Conservation (phyloP, 352 stramenopile species). For the Globisporangium canariense region DNA sequence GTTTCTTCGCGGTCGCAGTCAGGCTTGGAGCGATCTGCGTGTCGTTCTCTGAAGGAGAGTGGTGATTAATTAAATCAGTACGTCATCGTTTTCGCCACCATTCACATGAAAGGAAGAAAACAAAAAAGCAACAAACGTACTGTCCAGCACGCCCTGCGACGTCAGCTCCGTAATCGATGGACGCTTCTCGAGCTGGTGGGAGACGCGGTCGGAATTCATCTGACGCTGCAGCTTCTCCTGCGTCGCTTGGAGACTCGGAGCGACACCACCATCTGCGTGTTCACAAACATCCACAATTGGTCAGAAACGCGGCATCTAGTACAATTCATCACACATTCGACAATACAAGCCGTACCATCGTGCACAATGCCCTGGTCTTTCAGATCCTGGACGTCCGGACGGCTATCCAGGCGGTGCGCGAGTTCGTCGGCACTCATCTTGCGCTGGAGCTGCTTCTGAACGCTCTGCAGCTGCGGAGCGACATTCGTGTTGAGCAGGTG, state of each 20-base stretch:
- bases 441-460: slow-evolving; percentile 73
- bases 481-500: slow-evolving; percentile 57
- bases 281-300: neutral
- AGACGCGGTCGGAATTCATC: slow-evolving; percentile 70
- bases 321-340: too few species aligned
- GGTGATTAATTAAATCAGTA: neutral
- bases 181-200: slow-evolving; percentile 68
- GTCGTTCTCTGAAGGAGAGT: slow-evolving; percentile 35
- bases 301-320: neutral
- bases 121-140: slow-evolving; percentile 17
- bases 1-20: slow-evolving; percentile 70
- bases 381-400: slow-evolving; percentile 72
- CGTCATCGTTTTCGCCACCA: neutral
- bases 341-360: slow-evolving; percentile 26
- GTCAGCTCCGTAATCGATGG: slow-evolving; percentile 58
- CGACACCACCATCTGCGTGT: slow-evolving; percentile 46
- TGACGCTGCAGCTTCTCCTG: slow-evolving; percentile 74
- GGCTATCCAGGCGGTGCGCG: slow-evolving; percentile 55
- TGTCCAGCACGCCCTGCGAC: slow-evolving; percentile 57
- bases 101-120: neutral
- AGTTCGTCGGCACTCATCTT: slow-evolving; percentile 77
- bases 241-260: slow-evolving; percentile 76
- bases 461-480: slow-evolving; percentile 53
- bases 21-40: slow-evolving; percentile 58
- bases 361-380: slow-evolving; percentile 66